phyloP scores from a whole-genome alignment of 2,329 filamentous ascomycete species.

The Fusarium duplospermum region DNA sequence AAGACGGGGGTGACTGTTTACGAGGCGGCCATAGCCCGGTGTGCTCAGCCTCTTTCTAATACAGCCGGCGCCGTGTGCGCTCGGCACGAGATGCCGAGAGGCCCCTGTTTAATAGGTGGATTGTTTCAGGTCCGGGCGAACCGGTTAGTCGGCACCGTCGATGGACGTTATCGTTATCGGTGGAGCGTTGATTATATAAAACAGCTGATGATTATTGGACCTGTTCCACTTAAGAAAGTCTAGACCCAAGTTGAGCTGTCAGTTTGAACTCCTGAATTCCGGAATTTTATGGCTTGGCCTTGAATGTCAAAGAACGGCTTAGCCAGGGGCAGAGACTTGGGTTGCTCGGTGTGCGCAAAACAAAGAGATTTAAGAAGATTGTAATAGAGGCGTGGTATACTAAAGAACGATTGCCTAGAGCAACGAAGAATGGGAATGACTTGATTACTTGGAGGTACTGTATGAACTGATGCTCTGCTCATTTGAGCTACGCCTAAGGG shows the following conservation, averaged over 20 bases:
- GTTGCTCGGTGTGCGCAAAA: background rate
- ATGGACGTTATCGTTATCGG: background rate
- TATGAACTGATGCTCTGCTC: background rate
- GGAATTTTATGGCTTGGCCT: background rate
- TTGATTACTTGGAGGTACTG: background rate
- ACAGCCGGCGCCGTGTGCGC: background rate
- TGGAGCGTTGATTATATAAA: background rate
- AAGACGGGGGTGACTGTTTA: background rate
- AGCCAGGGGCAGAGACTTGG: background rate
- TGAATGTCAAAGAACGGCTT: background rate
- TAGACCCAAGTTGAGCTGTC: background rate
- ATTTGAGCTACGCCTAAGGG: background rate
- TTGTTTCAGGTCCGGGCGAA: conserved; percentile 10
- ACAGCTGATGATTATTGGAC: background rate
- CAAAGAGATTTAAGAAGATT: background rate
- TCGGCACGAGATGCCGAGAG: conserved; percentile 16
- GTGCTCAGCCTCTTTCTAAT: background rate
- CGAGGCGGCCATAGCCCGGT: background rate
- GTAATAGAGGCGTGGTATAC: background rate
- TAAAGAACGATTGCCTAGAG: background rate
- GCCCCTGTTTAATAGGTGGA: conserved; percentile 6
- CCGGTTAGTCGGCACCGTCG: conserved; percentile 15
- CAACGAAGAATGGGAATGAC: background rate
- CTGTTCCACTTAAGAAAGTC: background rate
- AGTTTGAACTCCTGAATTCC: background rate